Percentiles rank a stretch among this genome's conserved stretches.
These are phyloP conservation scores for Zymoseptoria ardabiliae DNA, from an alignment of 2,329 filamentous ascomycete genomes.

Conservation along the genomic window DNA sequence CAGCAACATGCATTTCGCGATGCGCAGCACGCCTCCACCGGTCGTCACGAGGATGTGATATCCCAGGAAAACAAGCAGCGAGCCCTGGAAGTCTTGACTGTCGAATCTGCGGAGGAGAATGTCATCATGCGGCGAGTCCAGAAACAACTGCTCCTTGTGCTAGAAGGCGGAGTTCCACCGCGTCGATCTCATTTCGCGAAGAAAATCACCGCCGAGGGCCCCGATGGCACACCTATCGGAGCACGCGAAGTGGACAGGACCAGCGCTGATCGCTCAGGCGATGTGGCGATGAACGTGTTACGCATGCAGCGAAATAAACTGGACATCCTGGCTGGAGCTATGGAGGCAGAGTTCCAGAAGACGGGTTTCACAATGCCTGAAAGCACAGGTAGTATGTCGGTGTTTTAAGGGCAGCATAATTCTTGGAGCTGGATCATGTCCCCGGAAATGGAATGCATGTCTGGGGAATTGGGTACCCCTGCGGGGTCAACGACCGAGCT, in stretches of 20 bases:
- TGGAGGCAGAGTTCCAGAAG: slow-evolving; percentile 37
- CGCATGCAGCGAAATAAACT: slow-evolving; percentile 43
- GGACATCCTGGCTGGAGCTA: slow-evolving; percentile 39
- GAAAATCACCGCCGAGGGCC: slow-evolving; percentile 38
- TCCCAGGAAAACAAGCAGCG: slow-evolving; percentile 10
- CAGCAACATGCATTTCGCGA: slow-evolving; percentile 34
- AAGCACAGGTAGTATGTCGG: slow-evolving; percentile 23
- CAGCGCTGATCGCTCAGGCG: slow-evolving; percentile 10
- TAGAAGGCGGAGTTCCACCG: slow-evolving; percentile 43
- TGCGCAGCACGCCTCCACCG: slow-evolving; percentile 2
- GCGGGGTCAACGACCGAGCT: background rate
- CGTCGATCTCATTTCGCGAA: slow-evolving; percentile 30
- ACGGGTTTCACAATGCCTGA: slow-evolving; percentile 44
- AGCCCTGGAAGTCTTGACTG: slow-evolving; percentile 38
- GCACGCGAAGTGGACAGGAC: slow-evolving; percentile 5
- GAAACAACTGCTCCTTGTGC: slow-evolving; percentile 39
- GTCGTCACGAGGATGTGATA: slow-evolving; percentile 14
- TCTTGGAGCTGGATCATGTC: background rate
- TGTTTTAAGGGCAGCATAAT: slow-evolving; percentile 20
- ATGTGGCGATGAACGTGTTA: slow-evolving; percentile 32
- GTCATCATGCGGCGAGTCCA: slow-evolving; percentile 42
- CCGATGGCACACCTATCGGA: slow-evolving; percentile 28
- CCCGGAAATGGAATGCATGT: background rate
- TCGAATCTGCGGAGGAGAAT: slow-evolving; percentile 41
- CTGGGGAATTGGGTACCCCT: background rate